Evolutionary conservation across 2,329 filamentous ascomycete species (phyloP).

Genomic region (Aspergillus alliaceus): DNA sequence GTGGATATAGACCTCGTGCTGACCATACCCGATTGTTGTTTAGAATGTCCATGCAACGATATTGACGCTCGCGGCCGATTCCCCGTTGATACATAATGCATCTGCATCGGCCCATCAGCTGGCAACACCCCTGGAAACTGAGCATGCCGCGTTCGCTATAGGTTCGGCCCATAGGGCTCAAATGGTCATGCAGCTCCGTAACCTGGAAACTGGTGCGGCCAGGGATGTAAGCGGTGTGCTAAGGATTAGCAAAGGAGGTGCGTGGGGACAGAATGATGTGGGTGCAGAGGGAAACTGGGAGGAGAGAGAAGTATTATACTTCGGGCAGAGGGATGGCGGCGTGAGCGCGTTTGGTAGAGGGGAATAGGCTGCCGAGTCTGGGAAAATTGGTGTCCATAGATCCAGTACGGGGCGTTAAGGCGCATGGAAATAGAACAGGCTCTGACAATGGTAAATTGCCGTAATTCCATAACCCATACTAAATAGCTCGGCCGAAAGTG

Average conservation of each 20-base stretch:
- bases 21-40: not conserved
- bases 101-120: slow-evolving; percentile 42
- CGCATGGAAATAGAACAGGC: slow-evolving; percentile 10
- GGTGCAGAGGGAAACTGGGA: slow-evolving; percentile 31
- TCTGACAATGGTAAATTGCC: slow-evolving; percentile 5
- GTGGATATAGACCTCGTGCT: too few relatives aligned
- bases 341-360: slow-evolving; percentile 85
- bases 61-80: slow-evolving; percentile 70
- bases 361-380: slow-evolving; percentile 44
- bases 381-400: slow-evolving; percentile 1
- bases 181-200: slow-evolving; percentile 69
- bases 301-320: slow-evolving; percentile 76
- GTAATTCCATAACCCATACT: not conserved
- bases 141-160: slow-evolving; percentile 70
- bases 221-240: slow-evolving; percentile 88
- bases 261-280: slow-evolving; percentile 32
- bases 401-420: slow-evolving; percentile 5
- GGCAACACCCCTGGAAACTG: slow-evolving; percentile 65
- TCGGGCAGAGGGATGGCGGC: slow-evolving; percentile 73
- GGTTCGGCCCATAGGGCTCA: slow-evolving; percentile 72
- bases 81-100: slow-evolving; percentile 62
- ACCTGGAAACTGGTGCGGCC: slow-evolving; percentile 84
- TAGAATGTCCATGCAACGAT: slow-evolving; percentile 66
- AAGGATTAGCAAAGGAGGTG: slow-evolving; percentile 65
- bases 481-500: not conserved